Evolutionary conservation across 495 filamentous ascomycete species (phyloP).

Genomic region (Daldinia caldariorum): DNA sequence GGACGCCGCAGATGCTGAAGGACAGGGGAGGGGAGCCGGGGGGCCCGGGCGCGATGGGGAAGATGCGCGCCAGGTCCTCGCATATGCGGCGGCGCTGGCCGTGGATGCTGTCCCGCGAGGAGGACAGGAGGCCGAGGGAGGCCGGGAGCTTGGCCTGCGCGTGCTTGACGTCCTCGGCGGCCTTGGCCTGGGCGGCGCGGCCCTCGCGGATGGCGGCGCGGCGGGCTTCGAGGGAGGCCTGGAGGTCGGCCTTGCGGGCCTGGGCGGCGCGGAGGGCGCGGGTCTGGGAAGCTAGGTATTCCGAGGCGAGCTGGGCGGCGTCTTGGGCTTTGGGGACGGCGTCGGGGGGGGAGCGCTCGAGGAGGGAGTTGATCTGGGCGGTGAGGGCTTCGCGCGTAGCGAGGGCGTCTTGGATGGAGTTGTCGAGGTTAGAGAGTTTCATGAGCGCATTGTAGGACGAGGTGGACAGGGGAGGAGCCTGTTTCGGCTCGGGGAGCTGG

Average conservation of each 20-base stretch:
- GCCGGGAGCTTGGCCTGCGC: constrained; percentile 68
- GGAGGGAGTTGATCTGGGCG: constrained; percentile 77
- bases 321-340: constrained; percentile 73
- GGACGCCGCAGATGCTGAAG: constrained; percentile 79
- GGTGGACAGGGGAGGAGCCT: constrained; percentile 60
- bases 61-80: constrained; percentile 80
- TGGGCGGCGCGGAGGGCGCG: constrained; percentile 69
- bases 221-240: constrained; percentile 70
- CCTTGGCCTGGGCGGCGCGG: constrained; percentile 64
- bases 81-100: constrained; percentile 88
- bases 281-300: constrained; percentile 69
- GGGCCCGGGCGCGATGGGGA: constrained; percentile 76
- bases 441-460: constrained; percentile 93
- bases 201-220: constrained; percentile 73
- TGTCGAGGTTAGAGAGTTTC: constrained; percentile 86
- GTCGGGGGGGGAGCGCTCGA: constrained; percentile 61
- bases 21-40: constrained; percentile 65
- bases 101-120: constrained; percentile 69
- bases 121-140: constrained; percentile 61
- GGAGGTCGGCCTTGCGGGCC: constrained; percentile 69
- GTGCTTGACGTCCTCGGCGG: constrained; percentile 62
- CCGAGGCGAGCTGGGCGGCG: constrained; percentile 64
- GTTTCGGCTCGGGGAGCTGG: constrained; percentile 58
- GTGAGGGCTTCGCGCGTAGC: constrained; percentile 78
- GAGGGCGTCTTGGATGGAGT: constrained; percentile 91